Conservation (phyloP, 1,139 yeast genomes). For the Geotrichum bryndzae region DNA sequence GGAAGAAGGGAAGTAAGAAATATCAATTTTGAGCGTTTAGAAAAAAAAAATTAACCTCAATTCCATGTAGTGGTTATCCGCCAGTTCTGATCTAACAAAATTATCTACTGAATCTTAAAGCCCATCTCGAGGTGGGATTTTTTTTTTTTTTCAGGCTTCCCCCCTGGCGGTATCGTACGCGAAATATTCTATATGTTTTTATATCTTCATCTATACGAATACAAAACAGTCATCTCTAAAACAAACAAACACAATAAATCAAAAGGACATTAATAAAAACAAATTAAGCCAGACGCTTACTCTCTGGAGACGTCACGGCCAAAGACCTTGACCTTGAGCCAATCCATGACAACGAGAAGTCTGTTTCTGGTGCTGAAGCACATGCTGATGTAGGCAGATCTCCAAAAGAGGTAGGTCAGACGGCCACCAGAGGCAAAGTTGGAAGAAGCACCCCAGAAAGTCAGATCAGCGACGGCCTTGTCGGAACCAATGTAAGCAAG, state of each 20-base stretch:
- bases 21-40: no score
- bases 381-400: conserved; percentile 89
- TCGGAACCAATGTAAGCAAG: conserved; percentile 76
- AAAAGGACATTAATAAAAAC: neutral
- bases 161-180: neutral
- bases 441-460: conserved; percentile 67
- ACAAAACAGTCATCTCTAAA: neutral
- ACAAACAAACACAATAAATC: neutral
- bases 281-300: conserved; percentile 42
- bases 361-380: conserved; percentile 85
- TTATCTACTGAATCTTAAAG: no score
- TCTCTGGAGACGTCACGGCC: conserved; percentile 69
- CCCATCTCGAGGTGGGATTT: no score
- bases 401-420: conserved; percentile 87
- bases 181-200: no score
- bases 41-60: no score
- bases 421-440: conserved; percentile 81
- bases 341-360: conserved; percentile 75
- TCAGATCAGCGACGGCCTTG: conserved; percentile 87
- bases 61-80: no score
- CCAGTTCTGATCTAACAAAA: no score
- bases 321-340: conserved; percentile 79
- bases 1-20: no score
- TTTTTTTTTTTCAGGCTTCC: no score
- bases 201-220: conserved; percentile 28